Percentiles rank a stretch among this genome's conserved stretches.
These are phyloP conservation scores for Ophiostoma montium DNA, from an alignment of 2,329 filamentous ascomycete genomes.

Conservation along the genomic window DNA sequence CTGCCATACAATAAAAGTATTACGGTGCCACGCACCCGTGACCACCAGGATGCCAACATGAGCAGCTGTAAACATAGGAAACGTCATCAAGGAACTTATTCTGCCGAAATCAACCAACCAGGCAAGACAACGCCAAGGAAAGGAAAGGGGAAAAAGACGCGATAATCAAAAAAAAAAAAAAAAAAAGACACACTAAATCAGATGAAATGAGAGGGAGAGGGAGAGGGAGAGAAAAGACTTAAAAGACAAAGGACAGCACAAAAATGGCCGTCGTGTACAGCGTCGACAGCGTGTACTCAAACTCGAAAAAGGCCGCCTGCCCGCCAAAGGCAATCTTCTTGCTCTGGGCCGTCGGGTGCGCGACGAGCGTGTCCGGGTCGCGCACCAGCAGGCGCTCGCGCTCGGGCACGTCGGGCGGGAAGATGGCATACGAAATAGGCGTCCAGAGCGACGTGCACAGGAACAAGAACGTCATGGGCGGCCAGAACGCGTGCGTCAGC, in stretches of 20 bases:
- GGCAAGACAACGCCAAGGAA: no score
- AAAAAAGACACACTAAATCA: not conserved
- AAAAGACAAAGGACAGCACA: conserved; percentile 18
- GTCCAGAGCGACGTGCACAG: conserved; percentile 41
- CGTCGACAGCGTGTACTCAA: conserved; percentile 38
- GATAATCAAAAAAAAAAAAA: not conserved
- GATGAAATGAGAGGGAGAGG: not conserved
- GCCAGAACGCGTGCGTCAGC: conserved; percentile 48
- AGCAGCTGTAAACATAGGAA: not conserved
- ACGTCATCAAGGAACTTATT: conserved; percentile 1
- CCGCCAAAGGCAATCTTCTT: conserved; percentile 35
- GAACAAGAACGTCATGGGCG: conserved; percentile 42
- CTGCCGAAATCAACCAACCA: not conserved
- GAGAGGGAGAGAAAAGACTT: not conserved
- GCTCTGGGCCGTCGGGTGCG: conserved; percentile 28
- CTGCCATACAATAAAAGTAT: no score
- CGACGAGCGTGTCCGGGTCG: conserved; percentile 38
- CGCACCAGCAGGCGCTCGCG: conserved; percentile 42
- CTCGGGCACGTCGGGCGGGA: conserved; percentile 42
- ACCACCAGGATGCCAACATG: no score
- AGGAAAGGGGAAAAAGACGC: not conserved
- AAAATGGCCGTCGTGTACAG: conserved; percentile 36
- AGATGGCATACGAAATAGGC: conserved; percentile 45
- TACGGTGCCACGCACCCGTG: no score
- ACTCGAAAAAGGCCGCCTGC: conserved; percentile 40